Evolutionary conservation across 2,329 filamentous ascomycete genomes (phyloP).

Genomic region (Ascochyta clinopodiicola): DNA sequence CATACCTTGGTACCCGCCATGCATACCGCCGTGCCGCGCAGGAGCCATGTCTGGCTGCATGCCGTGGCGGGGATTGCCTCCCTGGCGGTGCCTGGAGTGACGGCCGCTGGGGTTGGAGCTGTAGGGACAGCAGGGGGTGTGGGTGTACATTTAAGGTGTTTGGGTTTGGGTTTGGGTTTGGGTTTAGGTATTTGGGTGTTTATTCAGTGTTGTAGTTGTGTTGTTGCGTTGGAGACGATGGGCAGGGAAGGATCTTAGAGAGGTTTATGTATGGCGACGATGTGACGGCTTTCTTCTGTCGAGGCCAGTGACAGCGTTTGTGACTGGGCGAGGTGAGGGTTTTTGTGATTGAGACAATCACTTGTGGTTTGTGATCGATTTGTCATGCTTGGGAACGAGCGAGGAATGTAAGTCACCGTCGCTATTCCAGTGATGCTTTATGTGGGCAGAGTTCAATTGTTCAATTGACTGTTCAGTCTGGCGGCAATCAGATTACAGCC

Average conservation of each 20-base stretch:
- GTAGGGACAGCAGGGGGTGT: neutral
- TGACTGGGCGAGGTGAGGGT: too few species aligned
- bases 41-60: too few species aligned
- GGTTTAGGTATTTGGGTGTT: too few species aligned
- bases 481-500: neutral
- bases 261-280: neutral
- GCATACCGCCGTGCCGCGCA: too few species aligned
- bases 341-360: too few species aligned
- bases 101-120: too few species aligned
- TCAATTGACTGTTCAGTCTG: neutral
- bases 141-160: neutral
- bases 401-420: neutral
- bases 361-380: too few species aligned
- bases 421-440: neutral
- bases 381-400: neutral
- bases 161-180: too few species aligned
- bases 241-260: neutral
- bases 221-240: neutral
- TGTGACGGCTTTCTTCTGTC: neutral
- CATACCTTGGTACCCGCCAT: too few species aligned
- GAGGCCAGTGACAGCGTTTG: too few species aligned
- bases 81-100: too few species aligned
- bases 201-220: neutral
- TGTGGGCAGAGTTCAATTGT: neutral
- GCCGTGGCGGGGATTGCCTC: too few species aligned